phyloP scores from a whole-genome alignment of 495 filamentous ascomycete species.

The Neurospora sp. region DNA sequence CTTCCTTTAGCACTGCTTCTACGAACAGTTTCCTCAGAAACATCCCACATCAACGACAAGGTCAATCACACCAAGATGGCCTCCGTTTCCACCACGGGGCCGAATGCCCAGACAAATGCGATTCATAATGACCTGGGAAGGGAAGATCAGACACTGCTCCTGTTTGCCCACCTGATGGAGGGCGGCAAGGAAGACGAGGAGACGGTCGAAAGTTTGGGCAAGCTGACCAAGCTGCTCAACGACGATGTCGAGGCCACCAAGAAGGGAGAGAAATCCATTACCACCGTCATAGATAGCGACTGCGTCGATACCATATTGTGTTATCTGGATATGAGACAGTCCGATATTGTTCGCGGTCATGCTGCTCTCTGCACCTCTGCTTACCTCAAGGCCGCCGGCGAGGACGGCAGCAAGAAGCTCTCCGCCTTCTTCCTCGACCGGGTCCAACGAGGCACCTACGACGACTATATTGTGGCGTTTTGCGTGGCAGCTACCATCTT shows the following conservation, averaged over 20 bases:
- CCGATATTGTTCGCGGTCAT: slow-evolving; percentile 56
- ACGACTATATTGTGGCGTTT: slow-evolving; percentile 64
- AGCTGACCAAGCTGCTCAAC: slow-evolving; percentile 40
- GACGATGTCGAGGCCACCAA: slow-evolving; percentile 31
- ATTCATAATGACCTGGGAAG: slow-evolving; percentile 6
- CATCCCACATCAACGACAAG: background rate
- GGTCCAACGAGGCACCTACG: slow-evolving; percentile 40
- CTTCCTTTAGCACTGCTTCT: background rate
- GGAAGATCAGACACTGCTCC: slow-evolving; percentile 39
- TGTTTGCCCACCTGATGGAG: slow-evolving; percentile 46
- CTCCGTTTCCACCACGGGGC: background rate
- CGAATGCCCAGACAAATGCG: slow-evolving; percentile 1
- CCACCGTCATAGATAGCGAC: slow-evolving; percentile 62
- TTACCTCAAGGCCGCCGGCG: slow-evolving; percentile 65
- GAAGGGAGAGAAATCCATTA: slow-evolving; percentile 37
- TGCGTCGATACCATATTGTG: slow-evolving; percentile 69
- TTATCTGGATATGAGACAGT: slow-evolving; percentile 66
- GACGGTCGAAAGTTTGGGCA: slow-evolving; percentile 35
- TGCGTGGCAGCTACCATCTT: slow-evolving; percentile 83
- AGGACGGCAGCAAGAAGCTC: slow-evolving; percentile 55
- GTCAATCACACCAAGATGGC: background rate
- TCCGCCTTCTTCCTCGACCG: slow-evolving; percentile 51
- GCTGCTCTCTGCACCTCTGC: slow-evolving; percentile 68
- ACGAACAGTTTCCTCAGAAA: background rate
- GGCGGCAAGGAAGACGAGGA: slow-evolving; percentile 46